phyloP scores from a whole-genome alignment of 2,329 filamentous ascomycete species.

The Fusarium subglutinans region DNA sequence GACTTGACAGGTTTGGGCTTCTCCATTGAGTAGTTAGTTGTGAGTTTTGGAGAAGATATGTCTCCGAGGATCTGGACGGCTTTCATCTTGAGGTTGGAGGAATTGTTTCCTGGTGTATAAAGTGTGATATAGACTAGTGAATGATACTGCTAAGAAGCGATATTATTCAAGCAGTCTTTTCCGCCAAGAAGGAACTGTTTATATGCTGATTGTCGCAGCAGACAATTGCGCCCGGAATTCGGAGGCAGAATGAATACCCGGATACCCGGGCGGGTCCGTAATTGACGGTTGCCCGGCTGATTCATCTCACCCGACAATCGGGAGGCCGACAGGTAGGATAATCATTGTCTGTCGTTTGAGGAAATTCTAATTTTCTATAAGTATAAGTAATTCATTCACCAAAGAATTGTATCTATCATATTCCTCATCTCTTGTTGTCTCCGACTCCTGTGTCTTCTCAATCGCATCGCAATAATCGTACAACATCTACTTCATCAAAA shows the following conservation, averaged over 20 bases:
- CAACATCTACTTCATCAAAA: fast-evolving
- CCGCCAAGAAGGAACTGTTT: neutral
- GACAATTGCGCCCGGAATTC: too few species aligned
- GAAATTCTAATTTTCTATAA: fast-evolving
- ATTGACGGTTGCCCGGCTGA: too few species aligned
- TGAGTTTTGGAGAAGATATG: slow-evolving; percentile 28
- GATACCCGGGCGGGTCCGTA: neutral
- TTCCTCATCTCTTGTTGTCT: too few species aligned
- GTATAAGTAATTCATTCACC: fast-evolving
- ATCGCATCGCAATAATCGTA: fast-evolving
- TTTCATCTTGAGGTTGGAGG: slow-evolving; percentile 40
- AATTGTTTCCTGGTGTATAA: fast-evolving
- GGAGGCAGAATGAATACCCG: neutral
- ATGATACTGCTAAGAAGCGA: neutral
- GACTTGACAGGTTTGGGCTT: slow-evolving; percentile 21
- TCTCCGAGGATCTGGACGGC: slow-evolving; percentile 46
- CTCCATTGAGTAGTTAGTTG: slow-evolving; percentile 17
- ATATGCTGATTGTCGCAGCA: neutral
- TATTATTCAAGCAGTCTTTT: fast-evolving
- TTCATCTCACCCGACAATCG: too few species aligned
- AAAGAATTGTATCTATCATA: fast-evolving
- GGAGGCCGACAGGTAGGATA: neutral
- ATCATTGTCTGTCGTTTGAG: neutral
- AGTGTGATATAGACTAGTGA: fast-evolving
- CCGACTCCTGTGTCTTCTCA: too few species aligned